phyloP scores from a whole-genome alignment of 2,329 filamentous ascomycete genomes.

The Bipolaris zeicola region DNA sequence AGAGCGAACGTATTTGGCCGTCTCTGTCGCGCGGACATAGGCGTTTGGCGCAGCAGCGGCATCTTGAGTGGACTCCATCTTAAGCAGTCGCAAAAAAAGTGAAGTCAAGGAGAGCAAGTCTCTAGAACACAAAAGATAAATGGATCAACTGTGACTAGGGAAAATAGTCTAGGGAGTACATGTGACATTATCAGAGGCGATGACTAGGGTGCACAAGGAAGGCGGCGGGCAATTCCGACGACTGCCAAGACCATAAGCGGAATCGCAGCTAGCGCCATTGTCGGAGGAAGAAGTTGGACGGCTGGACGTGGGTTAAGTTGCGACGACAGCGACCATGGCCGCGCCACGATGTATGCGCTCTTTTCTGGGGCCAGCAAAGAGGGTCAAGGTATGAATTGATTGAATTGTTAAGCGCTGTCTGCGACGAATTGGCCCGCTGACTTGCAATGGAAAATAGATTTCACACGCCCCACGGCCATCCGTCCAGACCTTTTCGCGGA shows the following conservation, averaged over 20 bases:
- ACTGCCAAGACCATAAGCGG: conserved; percentile 34
- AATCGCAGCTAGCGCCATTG: conserved; percentile 27
- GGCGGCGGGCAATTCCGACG: conserved; percentile 39
- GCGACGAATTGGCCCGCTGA: conserved; percentile 21
- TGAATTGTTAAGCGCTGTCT: background rate
- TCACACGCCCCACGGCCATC: conserved; percentile 28
- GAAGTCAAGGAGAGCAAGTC: background rate
- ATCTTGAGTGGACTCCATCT: conserved; percentile 29
- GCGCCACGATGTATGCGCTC: conserved; percentile 52
- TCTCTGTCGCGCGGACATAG: conserved; percentile 56
- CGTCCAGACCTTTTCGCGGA: conserved; percentile 32
- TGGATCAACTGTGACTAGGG: background rate
- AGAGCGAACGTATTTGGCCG: conserved; percentile 56
- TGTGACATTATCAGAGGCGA: conserved; percentile 17
- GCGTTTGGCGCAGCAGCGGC: conserved; percentile 38
- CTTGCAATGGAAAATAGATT: conserved; percentile 25
- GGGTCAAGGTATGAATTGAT: conserved; percentile 45
- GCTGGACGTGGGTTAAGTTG: conserved; percentile 11
- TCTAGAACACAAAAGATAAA: background rate
- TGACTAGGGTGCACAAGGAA: conserved; percentile 33
- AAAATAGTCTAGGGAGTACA: conserved; percentile 5
- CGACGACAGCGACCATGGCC: conserved; percentile 48
- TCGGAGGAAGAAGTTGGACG: conserved; percentile 29
- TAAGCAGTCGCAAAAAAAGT: background rate
- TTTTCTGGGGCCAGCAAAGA: conserved; percentile 51